Evolutionary conservation across 345 rosid genomes (phyloP).

Genomic region (Gossypium raimondii): DNA sequence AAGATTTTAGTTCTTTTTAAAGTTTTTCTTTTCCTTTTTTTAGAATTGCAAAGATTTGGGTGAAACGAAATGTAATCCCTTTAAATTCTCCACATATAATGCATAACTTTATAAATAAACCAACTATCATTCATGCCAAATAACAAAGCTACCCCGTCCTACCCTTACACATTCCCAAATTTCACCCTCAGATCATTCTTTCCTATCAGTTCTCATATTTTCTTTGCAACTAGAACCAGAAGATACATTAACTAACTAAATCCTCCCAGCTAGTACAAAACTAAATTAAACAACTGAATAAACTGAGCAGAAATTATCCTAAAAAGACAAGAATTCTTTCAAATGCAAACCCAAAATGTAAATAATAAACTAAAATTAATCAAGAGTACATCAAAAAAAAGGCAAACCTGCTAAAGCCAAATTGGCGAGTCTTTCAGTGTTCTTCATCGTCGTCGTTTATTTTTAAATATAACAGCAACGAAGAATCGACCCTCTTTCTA

Average conservation of each 20-base stretch:
- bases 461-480: not conserved
- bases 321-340: not conserved
- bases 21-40: not conserved
- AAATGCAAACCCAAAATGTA: not conserved
- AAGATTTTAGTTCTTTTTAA: not conserved
- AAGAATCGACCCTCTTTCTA: not conserved
- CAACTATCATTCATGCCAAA: not conserved
- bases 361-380: not conserved
- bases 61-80: not conserved
- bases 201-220: not conserved
- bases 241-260: not conserved
- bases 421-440: conserved; percentile 68
- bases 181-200: not conserved
- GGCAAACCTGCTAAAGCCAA: conserved; percentile 72
- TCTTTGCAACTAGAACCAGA: not conserved
- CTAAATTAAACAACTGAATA: not conserved
- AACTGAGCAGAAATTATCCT: not conserved
- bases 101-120: not conserved
- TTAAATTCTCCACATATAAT: not conserved
- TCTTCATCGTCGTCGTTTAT: conserved; percentile 50
- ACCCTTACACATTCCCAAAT: conserved; percentile 3
- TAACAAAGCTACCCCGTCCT: not conserved
- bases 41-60: not conserved
- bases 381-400: not conserved
- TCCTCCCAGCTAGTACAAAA: not conserved